Percentiles rank a stretch among this genome's conserved stretches.
Conservation (phyloP, 164 flowering plant genomes). For the Stephania yunnanensis region DNA sequence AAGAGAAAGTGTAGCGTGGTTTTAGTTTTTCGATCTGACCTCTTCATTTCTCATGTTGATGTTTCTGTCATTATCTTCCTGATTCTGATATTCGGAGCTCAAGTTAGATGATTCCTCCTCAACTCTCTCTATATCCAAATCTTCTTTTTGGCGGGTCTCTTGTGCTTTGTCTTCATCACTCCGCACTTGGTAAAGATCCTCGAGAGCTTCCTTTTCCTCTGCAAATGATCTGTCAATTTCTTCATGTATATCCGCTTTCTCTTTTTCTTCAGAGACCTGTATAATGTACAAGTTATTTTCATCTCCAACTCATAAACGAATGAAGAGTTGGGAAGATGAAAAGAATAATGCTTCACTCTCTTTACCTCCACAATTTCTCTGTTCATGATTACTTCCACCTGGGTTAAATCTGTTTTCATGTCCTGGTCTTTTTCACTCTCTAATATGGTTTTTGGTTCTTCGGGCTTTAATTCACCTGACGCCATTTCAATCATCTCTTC, state of each 20-base stretch:
- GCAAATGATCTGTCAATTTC: neutral
- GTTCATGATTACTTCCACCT: neutral
- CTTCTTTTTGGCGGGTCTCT: neutral
- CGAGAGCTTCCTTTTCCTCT: neutral
- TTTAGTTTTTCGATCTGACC: neutral
- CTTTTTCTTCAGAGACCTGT: neutral
- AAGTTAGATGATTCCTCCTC: neutral
- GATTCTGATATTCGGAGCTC: neutral
- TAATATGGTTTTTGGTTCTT: slow-evolving; percentile 1
- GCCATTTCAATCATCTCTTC: slow-evolving; percentile 7
- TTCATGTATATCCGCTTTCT: neutral
- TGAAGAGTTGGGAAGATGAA: neutral
- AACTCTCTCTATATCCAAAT: neutral
- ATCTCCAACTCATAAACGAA: neutral
- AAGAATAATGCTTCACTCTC: neutral
- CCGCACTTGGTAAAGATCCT: neutral
- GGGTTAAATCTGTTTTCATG: neutral
- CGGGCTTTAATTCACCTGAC: slow-evolving; percentile 2
- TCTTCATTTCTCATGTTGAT: neutral
- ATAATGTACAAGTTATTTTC: neutral
- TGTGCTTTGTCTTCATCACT: neutral
- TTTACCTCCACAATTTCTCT: slow-evolving; percentile 6
- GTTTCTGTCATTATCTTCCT: neutral
- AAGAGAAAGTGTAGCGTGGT: neutral
- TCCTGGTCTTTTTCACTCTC: neutral